Evolutionary conservation across 108 stramenopile species (phyloP).

Genomic region (Cyclotella atomus): DNA sequence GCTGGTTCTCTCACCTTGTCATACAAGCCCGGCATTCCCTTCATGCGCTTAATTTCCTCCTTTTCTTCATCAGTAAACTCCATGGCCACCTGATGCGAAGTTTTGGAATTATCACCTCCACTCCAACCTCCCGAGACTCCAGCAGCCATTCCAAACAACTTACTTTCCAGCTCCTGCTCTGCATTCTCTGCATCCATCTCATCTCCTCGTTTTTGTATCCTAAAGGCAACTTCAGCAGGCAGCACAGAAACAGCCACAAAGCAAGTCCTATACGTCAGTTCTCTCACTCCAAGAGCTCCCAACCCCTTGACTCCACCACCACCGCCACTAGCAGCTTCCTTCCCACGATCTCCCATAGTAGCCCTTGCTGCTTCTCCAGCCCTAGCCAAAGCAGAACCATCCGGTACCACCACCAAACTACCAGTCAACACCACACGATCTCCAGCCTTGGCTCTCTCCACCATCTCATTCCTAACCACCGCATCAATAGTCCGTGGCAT

Average conservation of each 20-base stretch:
- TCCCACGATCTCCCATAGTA: slow-evolving; percentile 15
- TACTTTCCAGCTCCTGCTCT: slow-evolving; percentile 12
- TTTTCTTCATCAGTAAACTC: slow-evolving; percentile 89
- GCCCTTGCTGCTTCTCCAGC: slow-evolving; percentile 82
- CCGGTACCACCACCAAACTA: slow-evolving; percentile 92
- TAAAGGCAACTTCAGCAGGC: slow-evolving; percentile 58
- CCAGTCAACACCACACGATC: slow-evolving; percentile 94
- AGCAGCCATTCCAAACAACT: slow-evolving; percentile 32
- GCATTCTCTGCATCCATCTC: slow-evolving; percentile 11
- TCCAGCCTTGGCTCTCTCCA: slow-evolving; percentile 98
- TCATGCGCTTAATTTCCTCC: slow-evolving; percentile 87
- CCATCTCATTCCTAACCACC: slow-evolving; percentile 94
- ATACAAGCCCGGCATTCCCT: slow-evolving; percentile 66
- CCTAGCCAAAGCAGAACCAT: slow-evolving; percentile 87
- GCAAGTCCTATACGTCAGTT: slow-evolving; percentile 95
- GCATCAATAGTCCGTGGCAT: slow-evolving; percentile 97
- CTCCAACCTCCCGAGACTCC: slow-evolving; percentile 25
- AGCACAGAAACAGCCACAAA: slow-evolving; percentile 93
- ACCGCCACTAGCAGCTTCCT: slow-evolving; percentile 69
- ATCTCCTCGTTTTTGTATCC: slow-evolving; percentile 33
- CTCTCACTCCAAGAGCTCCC: slow-evolving; percentile 90
- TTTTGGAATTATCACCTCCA: slow-evolving; percentile 59
- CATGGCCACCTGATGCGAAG: slow-evolving; percentile 80
- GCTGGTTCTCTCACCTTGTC: slow-evolving; percentile 66
- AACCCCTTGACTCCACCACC: slow-evolving; percentile 93